Evolutionary conservation across 2,329 filamentous ascomycete species (phyloP), one percentile per base, ranked within the genome.

Genomic region (Penicillium sp.): DNA sequence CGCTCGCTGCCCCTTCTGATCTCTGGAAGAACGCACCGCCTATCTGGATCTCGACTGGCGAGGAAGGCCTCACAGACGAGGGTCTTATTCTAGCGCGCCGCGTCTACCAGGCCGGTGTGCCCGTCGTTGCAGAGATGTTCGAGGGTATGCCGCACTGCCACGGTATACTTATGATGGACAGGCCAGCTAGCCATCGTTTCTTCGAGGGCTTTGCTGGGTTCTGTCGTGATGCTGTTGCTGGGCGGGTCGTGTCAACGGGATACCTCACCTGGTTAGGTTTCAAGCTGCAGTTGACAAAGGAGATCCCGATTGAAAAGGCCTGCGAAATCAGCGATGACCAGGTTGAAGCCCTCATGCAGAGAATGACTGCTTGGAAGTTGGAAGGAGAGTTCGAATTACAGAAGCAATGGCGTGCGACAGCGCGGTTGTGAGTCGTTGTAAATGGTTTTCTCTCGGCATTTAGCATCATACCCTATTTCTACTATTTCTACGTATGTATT

Each of bases 121-220:
- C 69, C 1, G 69, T 77, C 10, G 59, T 73, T 3, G 67, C 75
- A 6, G 71, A 77, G 45, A 71, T 72, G 45, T 77, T 74, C 46
- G 76, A 79, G 55, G 76, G 75, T 10, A 76, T 77, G 72, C 76
- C 76, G 10, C 76, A 79, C 55, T 77, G 75, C 47, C 77, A 90
- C 66, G 83, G 81, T 0, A 64, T 85, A 59, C 59, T 89, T 1
- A 72, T 90, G 52, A 71, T 77, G 2, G 71, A 73, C 5, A 68
- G 79, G 2, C 66, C 76, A 1, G 77, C 73, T 31, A 73, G 80
- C 3, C 73, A 67, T 60, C 77, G 80, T 46, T 88, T 84, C 63
- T 80, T 84, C 54, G 69, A 78, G 15, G 73, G 75, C 3, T 84
- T 85, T 81, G 73, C 81, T 0, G 71, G 68, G 2, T 91, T 90